phyloP scores from a whole-genome alignment of 2,329 filamentous ascomycete species.

The Talaromyces amestolkiae region DNA sequence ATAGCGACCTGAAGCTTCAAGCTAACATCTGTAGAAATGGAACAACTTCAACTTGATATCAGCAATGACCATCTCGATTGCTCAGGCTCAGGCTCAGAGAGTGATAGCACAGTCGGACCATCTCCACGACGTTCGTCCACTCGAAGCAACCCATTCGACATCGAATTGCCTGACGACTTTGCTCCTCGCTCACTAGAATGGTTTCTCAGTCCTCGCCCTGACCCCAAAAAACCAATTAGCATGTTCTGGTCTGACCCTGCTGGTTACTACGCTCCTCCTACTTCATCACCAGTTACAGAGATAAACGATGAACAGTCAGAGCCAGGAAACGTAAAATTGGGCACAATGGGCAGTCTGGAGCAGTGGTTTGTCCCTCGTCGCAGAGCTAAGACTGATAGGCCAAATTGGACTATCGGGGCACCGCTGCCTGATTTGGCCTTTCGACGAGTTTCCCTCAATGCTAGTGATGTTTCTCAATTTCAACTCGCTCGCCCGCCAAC shows the following conservation, averaged over 20 bases:
- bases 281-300: not conserved
- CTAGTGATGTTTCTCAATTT: slow-evolving; percentile 14
- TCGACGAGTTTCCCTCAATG: slow-evolving; percentile 4
- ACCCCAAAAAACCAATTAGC: slow-evolving; percentile 9
- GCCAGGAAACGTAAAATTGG: not conserved
- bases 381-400: not conserved
- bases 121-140: not conserved
- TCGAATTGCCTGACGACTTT: slow-evolving; percentile 11
- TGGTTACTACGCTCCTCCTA: slow-evolving; percentile 9
- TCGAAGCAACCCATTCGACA: slow-evolving; percentile 13
- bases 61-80: not conserved
- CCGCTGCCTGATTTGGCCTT: slow-evolving; percentile 6
- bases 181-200: slow-evolving; percentile 10
- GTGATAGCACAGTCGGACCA: not conserved
- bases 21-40: slow-evolving; percentile 7
- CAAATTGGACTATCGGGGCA: slow-evolving; percentile 15
- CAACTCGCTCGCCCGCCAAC: slow-evolving; percentile 15
- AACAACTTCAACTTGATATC: not conserved
- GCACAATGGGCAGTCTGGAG: slow-evolving; percentile 13
- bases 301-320: not conserved
- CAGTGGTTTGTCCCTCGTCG: slow-evolving; percentile 8
- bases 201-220: slow-evolving; percentile 14
- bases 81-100: not conserved
- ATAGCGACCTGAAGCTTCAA: not conserved
- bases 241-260: slow-evolving; percentile 15